phyloP scores from a whole-genome alignment of 352 stramenopile genomes.

The Phytopythium vexans region DNA sequence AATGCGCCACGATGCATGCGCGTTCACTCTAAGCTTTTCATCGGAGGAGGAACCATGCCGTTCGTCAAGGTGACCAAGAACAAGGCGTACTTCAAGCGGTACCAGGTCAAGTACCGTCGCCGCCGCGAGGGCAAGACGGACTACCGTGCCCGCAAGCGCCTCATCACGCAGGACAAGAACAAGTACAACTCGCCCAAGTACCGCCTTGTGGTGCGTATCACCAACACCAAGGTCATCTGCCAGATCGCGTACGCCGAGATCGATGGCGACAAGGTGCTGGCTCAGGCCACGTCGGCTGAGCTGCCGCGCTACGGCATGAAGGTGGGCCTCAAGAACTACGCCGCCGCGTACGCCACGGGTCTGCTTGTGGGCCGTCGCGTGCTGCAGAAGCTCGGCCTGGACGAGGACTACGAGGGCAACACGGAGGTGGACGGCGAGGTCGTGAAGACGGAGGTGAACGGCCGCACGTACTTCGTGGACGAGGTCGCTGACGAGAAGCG shows the following conservation, averaged over 20 bases:
- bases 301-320: conserved; percentile 96
- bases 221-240: conserved; percentile 97
- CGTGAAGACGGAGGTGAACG: conserved; percentile 93
- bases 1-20: neutral
- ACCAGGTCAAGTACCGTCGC: conserved; percentile 98
- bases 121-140: conserved; percentile 99
- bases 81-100: conserved; percentile 99
- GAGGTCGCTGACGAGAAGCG: conserved; percentile 98
- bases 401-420: conserved; percentile 97
- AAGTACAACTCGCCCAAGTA: conserved; percentile 99
- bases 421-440: conserved; percentile 95
- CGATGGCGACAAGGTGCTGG: conserved; percentile 97
- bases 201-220: conserved; percentile 94
- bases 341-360: conserved; percentile 97
- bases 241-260: conserved; percentile 99
- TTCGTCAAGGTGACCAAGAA: conserved; percentile 99
- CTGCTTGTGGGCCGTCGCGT: conserved; percentile 94
- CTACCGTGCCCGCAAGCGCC: conserved; percentile 98
- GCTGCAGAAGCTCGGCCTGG: conserved; percentile 97
- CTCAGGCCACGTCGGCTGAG: conserved; percentile 94
- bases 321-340: conserved; percentile 99
- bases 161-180: conserved; percentile 99
- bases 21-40: conserved; percentile 28
- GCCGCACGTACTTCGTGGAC: conserved; percentile 99
- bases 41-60: conserved; percentile 55